Percentiles rank a stretch among this genome's conserved stretches.
These are phyloP conservation scores for Zygosaccharomyces sapae DNA, from an alignment of 1,139 yeast species.

Conservation along the genomic window DNA sequence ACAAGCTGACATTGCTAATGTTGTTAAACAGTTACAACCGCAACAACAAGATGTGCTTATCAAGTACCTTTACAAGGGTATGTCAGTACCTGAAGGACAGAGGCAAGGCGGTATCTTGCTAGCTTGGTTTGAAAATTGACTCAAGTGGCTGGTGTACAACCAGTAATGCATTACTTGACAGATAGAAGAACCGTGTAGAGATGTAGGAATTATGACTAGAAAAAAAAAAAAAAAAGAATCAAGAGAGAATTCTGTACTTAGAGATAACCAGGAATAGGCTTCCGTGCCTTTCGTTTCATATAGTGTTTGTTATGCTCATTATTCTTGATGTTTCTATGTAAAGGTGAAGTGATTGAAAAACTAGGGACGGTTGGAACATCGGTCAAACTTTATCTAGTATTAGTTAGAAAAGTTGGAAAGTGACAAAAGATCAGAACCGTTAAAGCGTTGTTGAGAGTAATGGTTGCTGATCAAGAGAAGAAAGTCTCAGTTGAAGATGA, in stretches of 20 bases:
- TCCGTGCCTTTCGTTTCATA: background rate
- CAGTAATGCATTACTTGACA: conserved; percentile 77
- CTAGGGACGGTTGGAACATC: background rate
- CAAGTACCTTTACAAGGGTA: conserved; percentile 81
- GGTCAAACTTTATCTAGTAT: background rate
- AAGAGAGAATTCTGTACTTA: background rate
- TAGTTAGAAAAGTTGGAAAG: background rate
- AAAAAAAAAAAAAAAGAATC: background rate
- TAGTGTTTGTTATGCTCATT: background rate
- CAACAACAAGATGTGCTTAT: conserved; percentile 75
- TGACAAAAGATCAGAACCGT: background rate
- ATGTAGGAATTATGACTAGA: background rate
- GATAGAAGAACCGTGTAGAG: conserved; percentile 69
- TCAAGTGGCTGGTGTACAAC: conserved; percentile 80
- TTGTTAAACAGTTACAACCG: conserved; percentile 54
- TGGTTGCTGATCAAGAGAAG: conserved; percentile 4
- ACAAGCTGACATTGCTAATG: conserved; percentile 61
- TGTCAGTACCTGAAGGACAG: conserved; percentile 72
- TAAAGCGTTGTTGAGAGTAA: background rate
- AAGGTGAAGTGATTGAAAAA: background rate
- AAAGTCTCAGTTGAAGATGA: background rate
- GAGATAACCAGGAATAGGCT: background rate
- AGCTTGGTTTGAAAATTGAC: conserved; percentile 88
- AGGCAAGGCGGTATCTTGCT: conserved; percentile 83
- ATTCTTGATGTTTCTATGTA: background rate